Evolutionary conservation across 768 basidiomycete species (phyloP), one percentile per base, ranked within the genome.

Genomic region (Rhodosporidiobolus odoratus): DNA sequence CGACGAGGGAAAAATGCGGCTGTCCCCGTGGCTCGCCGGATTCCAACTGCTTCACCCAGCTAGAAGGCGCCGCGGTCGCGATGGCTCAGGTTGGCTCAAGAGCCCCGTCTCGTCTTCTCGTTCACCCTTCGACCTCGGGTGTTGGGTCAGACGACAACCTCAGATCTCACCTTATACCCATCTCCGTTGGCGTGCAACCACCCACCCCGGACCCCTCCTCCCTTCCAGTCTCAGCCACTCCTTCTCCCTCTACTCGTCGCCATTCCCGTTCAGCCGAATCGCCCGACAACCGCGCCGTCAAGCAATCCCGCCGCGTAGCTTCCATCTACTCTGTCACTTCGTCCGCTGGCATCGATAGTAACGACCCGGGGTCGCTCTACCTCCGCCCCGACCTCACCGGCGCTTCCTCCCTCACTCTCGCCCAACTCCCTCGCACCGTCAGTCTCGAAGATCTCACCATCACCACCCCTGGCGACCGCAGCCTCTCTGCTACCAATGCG

Each of bases 311-410:
- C 45, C 53, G 59, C 25, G 56, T 53, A 25, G 63, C 54, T 1
- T 68, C 71, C 17, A 48, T 58, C 47, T 65, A 62, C 56, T 68
- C 66, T 7, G 15, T 48, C 10, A 35, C 62, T 12, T 56, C 64
- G 0, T 30, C 40, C 1, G 35, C 30, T 5, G 52, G 54, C 5
- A n/a, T n/a, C n/a, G n/a, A n/a, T n/a, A n/a, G n/a, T n/a, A n/a
- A n/a, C n/a, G n/a, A n/a, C n/a, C n/a, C n/a, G 12, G 48, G 19
- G 30, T 23, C 34, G 45, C 4, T 40, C 8, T 43, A 53, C 53
- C 58, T 52, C 21, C 27, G 27, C 0, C 38, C 47, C 12, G 58
- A 53, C 58, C 17, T 67, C 23, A 41, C 23, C 47, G 65, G 47
- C 1, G 3, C 9, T 19, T 50, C 47, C 27, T 27, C 38, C 6